Evolutionary conservation across 495 filamentous ascomycete genomes (phyloP), one percentile per base, ranked within the genome.

Genomic region (Aspergillus conjunctus): DNA sequence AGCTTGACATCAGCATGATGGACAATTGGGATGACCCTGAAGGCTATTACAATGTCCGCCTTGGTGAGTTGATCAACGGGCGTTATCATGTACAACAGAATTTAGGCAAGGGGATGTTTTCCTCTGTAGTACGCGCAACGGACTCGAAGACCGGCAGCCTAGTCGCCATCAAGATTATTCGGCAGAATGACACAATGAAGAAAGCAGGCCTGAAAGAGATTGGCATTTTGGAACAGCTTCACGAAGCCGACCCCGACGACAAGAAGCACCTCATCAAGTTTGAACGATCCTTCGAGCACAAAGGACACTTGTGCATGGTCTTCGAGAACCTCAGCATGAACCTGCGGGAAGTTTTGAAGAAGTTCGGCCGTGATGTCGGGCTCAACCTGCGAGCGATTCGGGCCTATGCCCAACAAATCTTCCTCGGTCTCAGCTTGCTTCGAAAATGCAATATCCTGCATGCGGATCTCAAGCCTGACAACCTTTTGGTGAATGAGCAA

Each of bases 121-220:
- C 94, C 0, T 89, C 90, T 10, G 94, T 98, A n/a, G 91, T 95
- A 26, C 87, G 90, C 60, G 95, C 94, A n/a, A 81, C 81, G 59
- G 94, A 98, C 71, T 81, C 87, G 41, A 86, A 82, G 34, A 90
- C 83, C 30, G 85, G 85, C 57, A 82, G 82, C 63, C 67, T 87
- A 17, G 90, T 95, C 50, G 93, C 93, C 30, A 88, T 97, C 78
- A 97, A 97, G 79, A 90, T 97, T 66, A 93, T 96, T 70, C 85
- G 91, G 48, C 93, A 93, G 69, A 96, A 96, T 66, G 91, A 96
- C 69, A 94, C 91, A 11, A 89, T 97, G 83, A 85, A 77, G 67
- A 97, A 96, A 74, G 91, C 92, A 21, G 93, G 92, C n/a, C 81
- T 90, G 77, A 97, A 94, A 63, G 94, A 98, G 69, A 92, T 97